Evolutionary conservation across 257 asterid species (phyloP).

Genomic region (Marsdenia floribunda): DNA sequence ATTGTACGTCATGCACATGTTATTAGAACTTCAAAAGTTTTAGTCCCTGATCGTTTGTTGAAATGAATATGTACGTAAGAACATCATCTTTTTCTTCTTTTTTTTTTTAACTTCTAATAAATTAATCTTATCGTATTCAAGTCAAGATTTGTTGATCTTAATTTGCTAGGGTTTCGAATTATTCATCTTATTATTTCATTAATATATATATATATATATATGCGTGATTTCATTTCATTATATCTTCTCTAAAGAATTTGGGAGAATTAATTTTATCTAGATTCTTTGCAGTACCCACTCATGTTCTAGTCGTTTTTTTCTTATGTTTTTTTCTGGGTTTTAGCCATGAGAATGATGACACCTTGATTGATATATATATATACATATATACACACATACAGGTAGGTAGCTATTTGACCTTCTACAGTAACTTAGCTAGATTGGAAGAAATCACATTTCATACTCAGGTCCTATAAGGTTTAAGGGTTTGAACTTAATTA

Average conservation of each 20-base stretch:
- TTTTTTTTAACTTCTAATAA: not conserved
- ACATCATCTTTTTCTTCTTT: not conserved
- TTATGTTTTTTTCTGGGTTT: not conserved
- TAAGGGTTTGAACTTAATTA: too few species aligned
- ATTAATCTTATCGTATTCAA: not conserved
- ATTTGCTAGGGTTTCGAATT: slow-evolving; percentile 1
- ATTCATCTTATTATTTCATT: not conserved
- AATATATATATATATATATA: too few species aligned
- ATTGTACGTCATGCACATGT: not conserved
- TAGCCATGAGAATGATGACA: slow-evolving; percentile 23
- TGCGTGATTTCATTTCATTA: not conserved
- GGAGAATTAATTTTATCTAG: too few species aligned
- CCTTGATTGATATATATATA: slow-evolving; percentile 13
- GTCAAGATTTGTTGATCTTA: not conserved
- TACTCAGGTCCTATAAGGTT: too few species aligned
- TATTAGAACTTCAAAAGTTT: slow-evolving; percentile 2
- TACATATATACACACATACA: not conserved
- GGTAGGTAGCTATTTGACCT: too few species aligned
- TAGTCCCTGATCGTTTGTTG: not conserved
- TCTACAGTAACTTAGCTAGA: too few species aligned
- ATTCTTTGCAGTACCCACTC: not conserved
- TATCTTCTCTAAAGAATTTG: not conserved
- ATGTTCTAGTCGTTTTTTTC: not conserved
- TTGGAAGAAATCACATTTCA: too few species aligned
- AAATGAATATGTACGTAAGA: slow-evolving; percentile 11